Base-by-base conservation (phyloP, 306 rosid species). In the Carpinus viminea region DNA sequence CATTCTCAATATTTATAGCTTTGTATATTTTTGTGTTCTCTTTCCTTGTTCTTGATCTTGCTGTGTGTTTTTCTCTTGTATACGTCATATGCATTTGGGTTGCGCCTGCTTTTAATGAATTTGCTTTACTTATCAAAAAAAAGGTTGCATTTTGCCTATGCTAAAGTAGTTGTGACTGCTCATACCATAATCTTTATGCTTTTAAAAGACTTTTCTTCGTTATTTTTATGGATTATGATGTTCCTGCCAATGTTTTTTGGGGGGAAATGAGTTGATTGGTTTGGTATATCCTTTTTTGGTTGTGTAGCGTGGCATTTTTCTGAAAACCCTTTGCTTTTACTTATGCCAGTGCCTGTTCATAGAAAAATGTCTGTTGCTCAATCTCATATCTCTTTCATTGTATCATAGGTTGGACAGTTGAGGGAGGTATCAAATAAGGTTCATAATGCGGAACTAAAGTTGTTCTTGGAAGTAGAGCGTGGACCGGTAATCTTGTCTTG, bases 341-440 rank as follows among this genome's bases (percentile, higher is more conserved):
- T 18, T 28, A 17, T 15, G 48, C 36, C 28, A 62, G 31, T 75
- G 5, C 12, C 47, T 20, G 18, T 28, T 74, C 68, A 52, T 82
- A 75, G 79, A 75, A 81, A 76, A 48, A 68, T 59, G 73, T 31
- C 15, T 1, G 13, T 59, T 76, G 26, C 78, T 72, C 70, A 12
- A 66, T 48, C 41, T 83, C 50, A 28, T 64, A 41, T 64, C 77
- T 55, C 53, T 34, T 55, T 68, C 59, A 45, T 53, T 51, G 16
- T 28, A 12, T 78, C 77, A 45, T 87, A 93, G 98, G 97, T 93
- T 82, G 97, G 97, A 51, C 95, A 88, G 75, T 72, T 93, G 89
- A 86, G 97, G 82, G 92, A 91, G 74, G 90, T 82, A 53, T 90
- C 90, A 55, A 88, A 93, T 79, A 83, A 87, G 80, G 89, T 75